A percentile compares a stretch with the other conserved stretches of the same genome.
Evolutionary conservation across 2,329 filamentous ascomycete genomes (phyloP).

Genomic region (Pseudogymnoascus sp.): DNA sequence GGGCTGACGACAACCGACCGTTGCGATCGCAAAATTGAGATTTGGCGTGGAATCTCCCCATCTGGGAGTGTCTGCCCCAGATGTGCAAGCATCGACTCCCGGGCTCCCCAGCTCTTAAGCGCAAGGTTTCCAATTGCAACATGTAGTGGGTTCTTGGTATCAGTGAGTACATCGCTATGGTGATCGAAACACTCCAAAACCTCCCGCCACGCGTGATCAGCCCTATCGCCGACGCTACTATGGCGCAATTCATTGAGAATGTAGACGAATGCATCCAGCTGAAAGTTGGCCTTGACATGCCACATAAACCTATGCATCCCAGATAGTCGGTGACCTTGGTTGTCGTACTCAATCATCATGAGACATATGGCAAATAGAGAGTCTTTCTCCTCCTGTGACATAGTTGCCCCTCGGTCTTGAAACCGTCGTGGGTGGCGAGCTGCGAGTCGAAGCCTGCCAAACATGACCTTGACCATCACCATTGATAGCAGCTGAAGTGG

Average conservation of each 20-base stretch:
- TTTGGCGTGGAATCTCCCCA: conserved; percentile 16
- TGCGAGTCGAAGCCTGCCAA: conserved; percentile 28
- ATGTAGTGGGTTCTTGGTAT: conserved; percentile 24
- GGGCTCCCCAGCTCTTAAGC: conserved; percentile 26
- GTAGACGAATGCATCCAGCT: conserved; percentile 31
- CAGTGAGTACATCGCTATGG: conserved; percentile 23
- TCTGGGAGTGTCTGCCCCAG: conserved; percentile 10
- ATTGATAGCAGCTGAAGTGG: conserved; percentile 31
- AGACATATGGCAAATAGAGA: conserved; percentile 29
- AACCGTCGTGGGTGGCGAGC: conserved; percentile 28
- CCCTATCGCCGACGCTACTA: conserved; percentile 23
- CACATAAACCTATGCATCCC: conserved; percentile 27
- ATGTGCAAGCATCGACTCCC: conserved; percentile 20
- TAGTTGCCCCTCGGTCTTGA: conserved; percentile 23
- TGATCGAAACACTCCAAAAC: conserved; percentile 25
- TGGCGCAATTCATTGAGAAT: conserved; percentile 29
- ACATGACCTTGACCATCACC: conserved; percentile 23
- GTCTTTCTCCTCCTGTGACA: conserved; percentile 29
- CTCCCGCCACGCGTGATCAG: conserved; percentile 27
- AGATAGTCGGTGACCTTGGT: conserved; percentile 24
- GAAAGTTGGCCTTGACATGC: conserved; percentile 30
- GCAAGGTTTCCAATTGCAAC: conserved; percentile 25
- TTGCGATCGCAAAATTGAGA: conserved; percentile 20
- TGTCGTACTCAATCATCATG: conserved; percentile 32
- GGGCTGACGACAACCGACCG: conserved; percentile 15